Percentiles rank a stretch among this genome's conserved stretches.
phyloP scores from a whole-genome alignment of 192 early-diverging fungal species.

The Rhizophagus sp. region DNA sequence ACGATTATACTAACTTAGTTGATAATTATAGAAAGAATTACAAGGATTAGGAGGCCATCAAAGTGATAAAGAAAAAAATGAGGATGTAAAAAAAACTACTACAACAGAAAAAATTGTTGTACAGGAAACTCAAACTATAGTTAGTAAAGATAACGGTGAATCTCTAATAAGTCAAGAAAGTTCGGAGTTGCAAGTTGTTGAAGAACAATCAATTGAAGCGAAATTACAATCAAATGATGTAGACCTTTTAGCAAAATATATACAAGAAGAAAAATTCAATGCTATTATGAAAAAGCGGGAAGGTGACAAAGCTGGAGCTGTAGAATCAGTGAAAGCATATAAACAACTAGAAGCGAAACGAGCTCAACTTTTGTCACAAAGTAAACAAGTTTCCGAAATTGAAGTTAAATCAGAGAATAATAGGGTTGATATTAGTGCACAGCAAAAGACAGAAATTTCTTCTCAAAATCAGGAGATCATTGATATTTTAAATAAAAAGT shows the following conservation, averaged over 20 bases:
- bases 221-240: conserved; percentile 41
- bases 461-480: conserved; percentile 27
- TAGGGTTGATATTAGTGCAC: conserved; percentile 17
- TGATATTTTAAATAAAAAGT: conserved; percentile 33
- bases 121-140: neutral
- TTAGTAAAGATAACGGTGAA: neutral
- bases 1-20: neutral
- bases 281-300: conserved; percentile 48
- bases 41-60: conserved; percentile 36
- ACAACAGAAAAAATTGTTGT: conserved; percentile 9
- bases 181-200: neutral
- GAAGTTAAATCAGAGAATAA: conserved; percentile 34
- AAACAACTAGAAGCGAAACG: conserved; percentile 45
- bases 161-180: neutral
- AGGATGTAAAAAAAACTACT: conserved; percentile 6
- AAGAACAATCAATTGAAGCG: conserved; percentile 25
- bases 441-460: neutral
- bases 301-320: conserved; percentile 48
- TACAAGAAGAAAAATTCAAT: conserved; percentile 51
- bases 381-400: conserved; percentile 31
- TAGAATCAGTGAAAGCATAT: conserved; percentile 40
- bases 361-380: conserved; percentile 25
- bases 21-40: conserved; percentile 34
- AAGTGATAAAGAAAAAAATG: conserved; percentile 21
- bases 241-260: conserved; percentile 38